phyloP scores from a whole-genome alignment of 208 protist genomes.

The Naegleria lovaniensis region DNA sequence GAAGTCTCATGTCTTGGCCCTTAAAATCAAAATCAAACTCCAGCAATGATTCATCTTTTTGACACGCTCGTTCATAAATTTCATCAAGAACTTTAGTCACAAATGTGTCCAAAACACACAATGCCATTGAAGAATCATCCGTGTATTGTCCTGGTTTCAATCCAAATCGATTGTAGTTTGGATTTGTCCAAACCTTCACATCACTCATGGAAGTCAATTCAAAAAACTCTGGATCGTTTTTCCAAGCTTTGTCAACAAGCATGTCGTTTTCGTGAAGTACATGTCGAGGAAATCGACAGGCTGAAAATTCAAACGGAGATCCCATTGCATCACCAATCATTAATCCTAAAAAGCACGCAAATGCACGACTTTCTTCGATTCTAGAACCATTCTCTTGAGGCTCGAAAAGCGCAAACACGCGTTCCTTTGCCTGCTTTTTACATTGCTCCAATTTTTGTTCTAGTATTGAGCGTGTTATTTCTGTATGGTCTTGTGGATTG shows the following conservation, averaged over 20 bases:
- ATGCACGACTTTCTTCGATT: neutral
- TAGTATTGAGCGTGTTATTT: neutral
- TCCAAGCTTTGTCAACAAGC: neutral
- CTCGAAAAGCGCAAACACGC: neutral
- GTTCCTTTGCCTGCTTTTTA: neutral
- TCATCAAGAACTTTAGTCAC: neutral
- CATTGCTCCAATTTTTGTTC: neutral
- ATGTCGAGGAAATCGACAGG: neutral
- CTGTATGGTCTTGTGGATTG: neutral
- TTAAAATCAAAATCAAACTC: neutral
- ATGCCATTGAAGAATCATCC: slow-evolving; percentile 38
- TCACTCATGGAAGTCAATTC: slow-evolving; percentile 10
- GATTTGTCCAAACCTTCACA: slow-evolving; percentile 18
- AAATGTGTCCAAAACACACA: neutral
- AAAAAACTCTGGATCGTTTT: slow-evolving; percentile 25
- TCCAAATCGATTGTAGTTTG: slow-evolving; percentile 33
- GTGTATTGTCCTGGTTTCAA: slow-evolving; percentile 42
- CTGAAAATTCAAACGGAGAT: neutral
- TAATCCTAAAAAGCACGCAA: neutral
- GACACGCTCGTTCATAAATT: neutral
- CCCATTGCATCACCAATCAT: neutral
- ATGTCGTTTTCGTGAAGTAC: neutral
- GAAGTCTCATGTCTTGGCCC: neutral
- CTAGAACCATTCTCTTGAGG: neutral
- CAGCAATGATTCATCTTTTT: neutral